Evolutionary conservation across 805 yeast genomes (phyloP), one percentile per base, ranked within the genome.

Genomic region (Henningerozyma blattae): DNA sequence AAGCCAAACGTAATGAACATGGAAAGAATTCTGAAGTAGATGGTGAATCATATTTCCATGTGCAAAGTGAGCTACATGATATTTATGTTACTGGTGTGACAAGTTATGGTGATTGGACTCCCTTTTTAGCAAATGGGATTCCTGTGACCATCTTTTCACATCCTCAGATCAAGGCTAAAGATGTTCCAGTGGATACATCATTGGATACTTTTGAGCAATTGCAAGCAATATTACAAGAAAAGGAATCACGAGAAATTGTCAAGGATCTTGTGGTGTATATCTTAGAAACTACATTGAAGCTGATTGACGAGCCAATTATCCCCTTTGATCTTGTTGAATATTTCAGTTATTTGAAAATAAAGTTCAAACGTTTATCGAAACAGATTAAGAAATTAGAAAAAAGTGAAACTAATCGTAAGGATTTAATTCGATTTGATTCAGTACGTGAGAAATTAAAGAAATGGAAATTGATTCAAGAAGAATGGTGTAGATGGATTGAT

Each of bases 251-350:
- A 13, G 50, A 57, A 14, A 63, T 68, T 33, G 85, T 78, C 47
- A 48, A 59, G 7, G 68, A 72, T 14, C 47, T 85, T 39, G 69
- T 75, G 3, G 69, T 75, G 35, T 48, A 80, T 16, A 47, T 79
- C 1, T 63, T 81, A 4, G 60, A 67, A 30, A 41, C 77, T 3
- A 56, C 69, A 0, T 48, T 85, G n/a, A 65, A 70, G 31, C 48
- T 80, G n/a, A 70, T 76, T 0, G 94, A 86, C 44, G 69, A 67
- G 27, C 94, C 96, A 1, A 54, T 84, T 27, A 61, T 87, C 14
- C 94, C 94, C 2, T 79, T 68, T 43, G 71, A 76, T 48, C 54
- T 82, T 24, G 54, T 50, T 3, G 59, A 61, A 5, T 65, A 72
- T 38, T 69, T 71, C 5, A 50, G 58, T 1, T 58, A 57, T 7